Evolutionary conservation across 495 filamentous ascomycete genomes (phyloP).

Genomic region (Aspergillus cristatus): DNA sequence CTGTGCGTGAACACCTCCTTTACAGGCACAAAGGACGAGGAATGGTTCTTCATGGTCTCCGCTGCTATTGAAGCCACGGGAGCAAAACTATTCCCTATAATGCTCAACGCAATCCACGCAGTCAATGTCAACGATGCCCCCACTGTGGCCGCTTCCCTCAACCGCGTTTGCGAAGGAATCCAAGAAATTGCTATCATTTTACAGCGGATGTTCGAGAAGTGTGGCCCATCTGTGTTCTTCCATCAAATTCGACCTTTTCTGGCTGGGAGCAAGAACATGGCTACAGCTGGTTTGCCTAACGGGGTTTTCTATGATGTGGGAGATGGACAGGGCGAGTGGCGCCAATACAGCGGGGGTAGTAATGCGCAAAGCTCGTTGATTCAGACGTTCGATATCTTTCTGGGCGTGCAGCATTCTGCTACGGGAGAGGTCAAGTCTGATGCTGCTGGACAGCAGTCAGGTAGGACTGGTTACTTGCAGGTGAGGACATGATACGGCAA

Average conservation of each 20-base stretch:
- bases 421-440: conserved; percentile 52
- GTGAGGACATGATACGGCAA: not conserved
- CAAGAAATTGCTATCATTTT: conserved; percentile 63
- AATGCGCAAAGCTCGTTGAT: conserved; percentile 82
- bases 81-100: conserved; percentile 63
- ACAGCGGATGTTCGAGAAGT: conserved; percentile 69
- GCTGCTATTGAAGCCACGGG: conserved; percentile 82
- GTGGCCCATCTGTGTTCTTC: conserved; percentile 76
- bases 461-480: not conserved
- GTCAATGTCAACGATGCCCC: conserved; percentile 54
- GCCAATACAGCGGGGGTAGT: conserved; percentile 66
- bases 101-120: conserved; percentile 60
- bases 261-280: conserved; percentile 81
- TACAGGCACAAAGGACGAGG: conserved; percentile 77
- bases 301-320: conserved; percentile 73
- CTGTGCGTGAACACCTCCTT: conserved; percentile 67
- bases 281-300: conserved; percentile 63
- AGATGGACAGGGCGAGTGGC: conserved; percentile 48
- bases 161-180: conserved; percentile 60
- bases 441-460: not conserved
- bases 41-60: conserved; percentile 84
- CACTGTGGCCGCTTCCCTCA: conserved; percentile 54
- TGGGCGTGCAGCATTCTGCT: conserved; percentile 71
- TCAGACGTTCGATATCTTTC: conserved; percentile 72
- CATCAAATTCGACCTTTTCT: conserved; percentile 75